Conservation (phyloP, 116 monocot genomes). For the Dioscorea cayenensis region DNA sequence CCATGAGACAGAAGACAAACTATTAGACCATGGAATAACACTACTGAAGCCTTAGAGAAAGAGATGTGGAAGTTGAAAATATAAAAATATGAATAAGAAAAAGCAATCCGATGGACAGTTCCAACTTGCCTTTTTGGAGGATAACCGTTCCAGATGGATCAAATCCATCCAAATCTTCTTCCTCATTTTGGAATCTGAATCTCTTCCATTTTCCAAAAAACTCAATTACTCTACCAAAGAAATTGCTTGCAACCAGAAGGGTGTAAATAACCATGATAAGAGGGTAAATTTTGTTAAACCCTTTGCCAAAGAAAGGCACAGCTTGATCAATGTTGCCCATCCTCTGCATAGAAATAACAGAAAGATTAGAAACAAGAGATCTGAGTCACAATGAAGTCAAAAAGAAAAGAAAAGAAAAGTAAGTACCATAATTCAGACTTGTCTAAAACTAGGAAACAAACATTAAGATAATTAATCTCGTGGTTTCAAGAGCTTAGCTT, state of each 20-base stretch:
- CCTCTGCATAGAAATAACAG: constrained; percentile 42
- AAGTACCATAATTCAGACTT: no score
- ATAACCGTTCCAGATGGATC: constrained; percentile 91
- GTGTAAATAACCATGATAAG: constrained; percentile 99
- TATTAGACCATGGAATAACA: no score
- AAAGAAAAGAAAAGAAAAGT: no score
- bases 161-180: constrained; percentile 75
- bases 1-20: no score
- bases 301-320: constrained; percentile 91
- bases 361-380: no score
- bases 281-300: constrained; percentile 93
- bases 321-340: constrained; percentile 98
- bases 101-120: no score
- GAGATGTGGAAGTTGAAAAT: background rate
- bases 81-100: background rate
- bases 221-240: constrained; percentile 78
- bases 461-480: no score
- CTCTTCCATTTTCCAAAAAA: constrained; percentile 83
- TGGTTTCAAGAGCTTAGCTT: no score
- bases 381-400: no score
- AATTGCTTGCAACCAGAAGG: constrained; percentile 84
- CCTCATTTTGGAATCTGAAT: constrained; percentile 67
- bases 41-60: no score
- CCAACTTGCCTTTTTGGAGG: constrained; percentile 71
- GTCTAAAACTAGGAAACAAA: no score